Conservation (phyloP, 208 protist species). For the Strigomonas galati region DNA sequence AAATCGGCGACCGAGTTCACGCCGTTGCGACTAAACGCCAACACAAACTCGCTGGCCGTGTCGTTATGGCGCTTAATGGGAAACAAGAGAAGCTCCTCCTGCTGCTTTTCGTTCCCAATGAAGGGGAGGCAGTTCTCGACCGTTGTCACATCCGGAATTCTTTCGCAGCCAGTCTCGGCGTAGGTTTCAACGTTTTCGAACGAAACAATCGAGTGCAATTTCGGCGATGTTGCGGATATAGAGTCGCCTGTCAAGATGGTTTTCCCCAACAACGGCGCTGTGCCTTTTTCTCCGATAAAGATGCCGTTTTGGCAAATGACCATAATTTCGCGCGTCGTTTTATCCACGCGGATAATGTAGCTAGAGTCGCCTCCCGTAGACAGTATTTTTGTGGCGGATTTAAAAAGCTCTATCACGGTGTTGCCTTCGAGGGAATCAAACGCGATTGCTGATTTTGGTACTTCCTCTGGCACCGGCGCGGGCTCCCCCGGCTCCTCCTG, state of each 20-base stretch:
- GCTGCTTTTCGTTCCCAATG: slow-evolving; percentile 18
- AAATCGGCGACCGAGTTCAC: slow-evolving; percentile 13
- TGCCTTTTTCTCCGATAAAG: slow-evolving; percentile 23
- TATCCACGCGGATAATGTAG: slow-evolving; percentile 42
- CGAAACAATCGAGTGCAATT: slow-evolving; percentile 18
- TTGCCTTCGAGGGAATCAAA: slow-evolving; percentile 25
- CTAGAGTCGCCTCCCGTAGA: slow-evolving; percentile 30
- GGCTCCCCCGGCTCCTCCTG: too few species aligned
- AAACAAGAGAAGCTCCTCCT: slow-evolving; percentile 39
- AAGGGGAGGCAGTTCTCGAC: slow-evolving; percentile 30
- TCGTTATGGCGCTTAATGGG: slow-evolving; percentile 21
- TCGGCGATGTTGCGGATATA: slow-evolving; percentile 27
- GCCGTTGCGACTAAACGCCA: slow-evolving; percentile 25
- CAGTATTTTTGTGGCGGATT: slow-evolving; percentile 31
- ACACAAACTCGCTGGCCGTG: slow-evolving; percentile 25
- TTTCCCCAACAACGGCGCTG: slow-evolving; percentile 24
- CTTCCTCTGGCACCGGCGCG: background rate
- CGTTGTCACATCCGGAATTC: slow-evolving; percentile 19
- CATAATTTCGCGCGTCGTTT: slow-evolving; percentile 22
- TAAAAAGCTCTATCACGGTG: slow-evolving; percentile 28
- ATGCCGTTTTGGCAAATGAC: slow-evolving; percentile 48
- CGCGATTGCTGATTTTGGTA: background rate
- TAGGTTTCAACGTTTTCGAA: slow-evolving; percentile 30
- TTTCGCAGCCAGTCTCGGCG: slow-evolving; percentile 18
- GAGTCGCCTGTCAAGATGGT: slow-evolving; percentile 20